These are phyloP conservation scores for Zymoseptoria crescenta DNA, from an alignment of 2,329 filamentous ascomycete species.

Conservation along the genomic window DNA sequence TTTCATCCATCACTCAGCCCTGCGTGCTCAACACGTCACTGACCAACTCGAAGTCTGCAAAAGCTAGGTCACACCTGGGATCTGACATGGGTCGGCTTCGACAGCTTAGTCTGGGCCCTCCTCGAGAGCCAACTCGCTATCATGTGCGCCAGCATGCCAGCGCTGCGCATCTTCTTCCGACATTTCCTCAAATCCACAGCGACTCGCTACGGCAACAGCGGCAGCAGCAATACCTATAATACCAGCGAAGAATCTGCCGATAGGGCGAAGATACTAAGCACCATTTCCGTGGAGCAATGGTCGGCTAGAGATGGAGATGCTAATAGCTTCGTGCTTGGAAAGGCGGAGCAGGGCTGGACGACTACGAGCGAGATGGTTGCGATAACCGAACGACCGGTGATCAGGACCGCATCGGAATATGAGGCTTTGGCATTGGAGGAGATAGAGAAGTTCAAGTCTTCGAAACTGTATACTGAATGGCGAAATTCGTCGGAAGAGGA, in stretches of 20 bases:
- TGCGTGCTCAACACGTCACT: neutral
- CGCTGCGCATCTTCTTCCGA: slow-evolving; percentile 28
- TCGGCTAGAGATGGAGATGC: neutral
- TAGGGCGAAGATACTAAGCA: neutral
- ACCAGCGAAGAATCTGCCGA: neutral
- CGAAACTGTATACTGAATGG: slow-evolving; percentile 5
- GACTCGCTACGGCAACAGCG: neutral
- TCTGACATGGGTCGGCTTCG: slow-evolving; percentile 18
- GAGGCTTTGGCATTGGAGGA: slow-evolving; percentile 5
- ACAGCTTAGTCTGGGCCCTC: slow-evolving; percentile 35
- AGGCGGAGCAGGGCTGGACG: neutral
- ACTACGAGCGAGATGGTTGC: neutral
- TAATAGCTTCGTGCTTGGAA: neutral
- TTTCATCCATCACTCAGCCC: neutral
- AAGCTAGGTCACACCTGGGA: slow-evolving; percentile 2
- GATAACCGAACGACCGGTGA: neutral
- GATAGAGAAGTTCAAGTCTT: slow-evolving; percentile 2
- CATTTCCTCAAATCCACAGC: slow-evolving; percentile 1
- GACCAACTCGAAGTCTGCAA: neutral
- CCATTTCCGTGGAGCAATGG: neutral
- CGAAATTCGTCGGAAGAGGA: neutral
- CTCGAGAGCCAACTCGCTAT: slow-evolving; percentile 37
- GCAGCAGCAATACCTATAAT: no score
- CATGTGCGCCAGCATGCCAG: slow-evolving; percentile 36
- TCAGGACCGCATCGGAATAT: slow-evolving; percentile 4